Percentiles rank a stretch among this genome's conserved stretches.
These are phyloP conservation scores for Paulownia fortunei DNA, from an alignment of 257 asterid species.

Conservation along the genomic window DNA sequence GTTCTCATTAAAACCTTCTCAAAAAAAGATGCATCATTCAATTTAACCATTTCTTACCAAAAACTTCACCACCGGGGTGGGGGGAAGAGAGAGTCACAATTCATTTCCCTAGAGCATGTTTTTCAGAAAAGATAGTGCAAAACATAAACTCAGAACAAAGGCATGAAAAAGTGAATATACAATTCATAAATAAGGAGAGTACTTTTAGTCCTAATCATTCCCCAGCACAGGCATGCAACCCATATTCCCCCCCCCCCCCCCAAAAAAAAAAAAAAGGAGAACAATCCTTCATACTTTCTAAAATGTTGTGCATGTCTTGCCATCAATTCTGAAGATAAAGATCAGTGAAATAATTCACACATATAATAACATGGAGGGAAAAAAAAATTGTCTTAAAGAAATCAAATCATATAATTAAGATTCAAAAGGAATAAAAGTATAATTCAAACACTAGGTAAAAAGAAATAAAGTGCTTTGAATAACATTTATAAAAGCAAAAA, in stretches of 20 bases:
- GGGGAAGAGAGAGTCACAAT: not conserved
- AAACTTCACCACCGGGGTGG: not conserved
- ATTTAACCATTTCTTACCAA: not conserved
- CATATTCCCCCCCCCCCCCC: too few species aligned
- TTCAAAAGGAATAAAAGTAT: not conserved
- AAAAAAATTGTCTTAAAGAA: not conserved
- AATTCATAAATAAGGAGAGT: not conserved
- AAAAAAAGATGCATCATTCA: not conserved
- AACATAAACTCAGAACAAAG: constrained; percentile 1
- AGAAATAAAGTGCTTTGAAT: not conserved
- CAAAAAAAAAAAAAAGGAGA: too few species aligned
- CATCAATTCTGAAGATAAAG: not conserved
- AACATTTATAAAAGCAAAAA: not conserved
- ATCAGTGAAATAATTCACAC: not conserved
- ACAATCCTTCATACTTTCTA: constrained; percentile 2
- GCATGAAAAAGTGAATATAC: constrained; percentile 10
- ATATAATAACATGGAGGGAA: not conserved
- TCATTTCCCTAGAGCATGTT: constrained; percentile 1
- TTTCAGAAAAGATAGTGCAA: not conserved
- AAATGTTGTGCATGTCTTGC: not conserved
- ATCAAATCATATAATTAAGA: not conserved
- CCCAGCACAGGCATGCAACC: constrained; percentile 31
- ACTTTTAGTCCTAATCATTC: constrained; percentile 7
- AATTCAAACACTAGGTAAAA: not conserved
- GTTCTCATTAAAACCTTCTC: not conserved